A percentile compares a stretch with the other conserved stretches of the same genome.
phyloP scores from a whole-genome alignment of 306 rosid genomes.

The Vigna radiata region DNA sequence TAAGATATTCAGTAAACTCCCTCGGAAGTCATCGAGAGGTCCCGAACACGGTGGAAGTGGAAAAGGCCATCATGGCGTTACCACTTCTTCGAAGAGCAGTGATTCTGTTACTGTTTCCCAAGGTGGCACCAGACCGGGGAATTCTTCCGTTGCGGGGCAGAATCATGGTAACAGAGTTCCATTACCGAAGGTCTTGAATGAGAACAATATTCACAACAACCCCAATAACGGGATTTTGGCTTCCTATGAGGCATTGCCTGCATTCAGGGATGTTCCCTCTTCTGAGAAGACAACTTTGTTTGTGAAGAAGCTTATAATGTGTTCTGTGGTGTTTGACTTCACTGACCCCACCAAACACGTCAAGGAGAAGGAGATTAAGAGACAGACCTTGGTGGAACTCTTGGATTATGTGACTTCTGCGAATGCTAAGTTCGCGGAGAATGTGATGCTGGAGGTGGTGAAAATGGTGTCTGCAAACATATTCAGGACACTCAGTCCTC shows the following conservation, averaged over 20 bases:
- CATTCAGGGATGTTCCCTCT: slow-evolving; percentile 69
- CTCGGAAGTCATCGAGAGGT: slow-evolving; percentile 66
- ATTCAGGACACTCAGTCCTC: slow-evolving; percentile 76
- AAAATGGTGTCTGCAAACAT: slow-evolving; percentile 72
- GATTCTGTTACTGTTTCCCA: slow-evolving; percentile 38
- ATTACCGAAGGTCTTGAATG: slow-evolving; percentile 42
- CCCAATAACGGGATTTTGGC: slow-evolving; percentile 60
- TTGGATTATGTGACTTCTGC: slow-evolving; percentile 75
- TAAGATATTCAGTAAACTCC: slow-evolving; percentile 65
- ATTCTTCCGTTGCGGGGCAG: slow-evolving; percentile 49
- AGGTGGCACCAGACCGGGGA: slow-evolving; percentile 55
- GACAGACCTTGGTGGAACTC: slow-evolving; percentile 71
- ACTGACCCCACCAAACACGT: slow-evolving; percentile 70
- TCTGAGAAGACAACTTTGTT: slow-evolving; percentile 76
- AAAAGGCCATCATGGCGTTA: slow-evolving; percentile 45
- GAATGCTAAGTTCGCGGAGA: slow-evolving; percentile 68
- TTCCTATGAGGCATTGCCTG: slow-evolving; percentile 73
- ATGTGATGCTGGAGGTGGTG: slow-evolving; percentile 68
- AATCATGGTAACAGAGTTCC: slow-evolving; percentile 54
- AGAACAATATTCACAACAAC: slow-evolving; percentile 37
- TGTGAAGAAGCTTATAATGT: slow-evolving; percentile 65
- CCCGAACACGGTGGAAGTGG: slow-evolving; percentile 53
- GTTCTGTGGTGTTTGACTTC: slow-evolving; percentile 77
- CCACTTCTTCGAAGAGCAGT: slow-evolving; percentile 46
- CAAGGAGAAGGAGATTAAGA: slow-evolving; percentile 78